Percentiles rank a stretch among this genome's conserved stretches.
These are phyloP conservation scores for Chlamydomonas schloesseri DNA, from an alignment of 139 green algal genomes.

Conservation along the genomic window DNA sequence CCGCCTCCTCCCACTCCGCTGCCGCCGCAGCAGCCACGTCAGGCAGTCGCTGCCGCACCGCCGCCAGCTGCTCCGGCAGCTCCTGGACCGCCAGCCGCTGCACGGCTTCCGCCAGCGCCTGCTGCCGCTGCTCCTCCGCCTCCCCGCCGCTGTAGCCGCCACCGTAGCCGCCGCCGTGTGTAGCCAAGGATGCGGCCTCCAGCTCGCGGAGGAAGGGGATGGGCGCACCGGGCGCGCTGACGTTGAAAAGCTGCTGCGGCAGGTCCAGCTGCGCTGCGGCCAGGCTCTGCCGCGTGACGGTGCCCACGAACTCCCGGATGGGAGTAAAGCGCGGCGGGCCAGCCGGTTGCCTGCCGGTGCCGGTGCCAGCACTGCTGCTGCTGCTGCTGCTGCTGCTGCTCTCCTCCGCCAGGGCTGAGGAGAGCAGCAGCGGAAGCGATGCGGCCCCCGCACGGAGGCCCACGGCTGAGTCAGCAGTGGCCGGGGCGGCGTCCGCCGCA, in stretches of 20 bases:
- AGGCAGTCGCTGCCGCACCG: not conserved
- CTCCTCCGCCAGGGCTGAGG: not conserved
- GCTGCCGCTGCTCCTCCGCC: no score
- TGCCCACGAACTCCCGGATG: not conserved
- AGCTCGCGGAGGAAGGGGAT: not conserved
- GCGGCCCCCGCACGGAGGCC: no score
- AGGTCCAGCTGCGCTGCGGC: not conserved
- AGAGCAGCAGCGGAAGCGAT: not conserved
- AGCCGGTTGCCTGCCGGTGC: not conserved
- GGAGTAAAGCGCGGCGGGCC: not conserved
- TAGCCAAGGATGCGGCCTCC: no score
- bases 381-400: no score
- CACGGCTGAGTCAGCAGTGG: no score
- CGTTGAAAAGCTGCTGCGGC: not conserved
- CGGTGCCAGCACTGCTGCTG: no score
- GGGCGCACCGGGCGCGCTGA: not conserved
- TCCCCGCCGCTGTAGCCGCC: no score
- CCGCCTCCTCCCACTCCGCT: constrained; percentile 6
- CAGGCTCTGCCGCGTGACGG: not conserved
- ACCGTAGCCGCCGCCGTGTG: no score
- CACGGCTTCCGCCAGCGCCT: not conserved
- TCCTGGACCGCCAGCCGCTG: not conserved
- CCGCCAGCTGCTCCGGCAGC: constrained; percentile 10
- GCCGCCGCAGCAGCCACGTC: not conserved
- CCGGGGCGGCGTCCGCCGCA: no score